These are phyloP conservation scores for Begonia fuchsioides DNA, from an alignment of 306 rosid species.

Conservation along the genomic window DNA sequence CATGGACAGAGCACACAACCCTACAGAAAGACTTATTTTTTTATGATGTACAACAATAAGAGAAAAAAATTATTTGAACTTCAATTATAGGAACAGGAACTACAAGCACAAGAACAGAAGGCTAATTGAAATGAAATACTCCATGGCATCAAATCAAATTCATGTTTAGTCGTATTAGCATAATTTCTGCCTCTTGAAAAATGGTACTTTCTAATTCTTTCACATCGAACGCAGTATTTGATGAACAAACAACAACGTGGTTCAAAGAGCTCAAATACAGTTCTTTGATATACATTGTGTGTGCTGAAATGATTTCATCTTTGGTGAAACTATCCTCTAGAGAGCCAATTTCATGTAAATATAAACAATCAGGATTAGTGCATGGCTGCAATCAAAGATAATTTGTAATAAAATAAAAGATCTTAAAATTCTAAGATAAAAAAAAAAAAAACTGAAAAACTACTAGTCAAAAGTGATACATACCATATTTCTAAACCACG, in stretches of 20 bases:
- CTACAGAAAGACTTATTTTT: background rate
- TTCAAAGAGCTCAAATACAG: conserved; percentile 2
- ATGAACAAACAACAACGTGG: background rate
- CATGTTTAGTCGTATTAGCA: too few relatives aligned
- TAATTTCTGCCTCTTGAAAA: too few relatives aligned
- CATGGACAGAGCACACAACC: conserved; percentile 6
- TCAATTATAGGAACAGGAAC: too few relatives aligned
- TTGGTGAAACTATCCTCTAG: conserved; percentile 90
- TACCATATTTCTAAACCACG: conserved; percentile 96
- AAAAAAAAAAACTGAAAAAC: conserved; percentile 1
- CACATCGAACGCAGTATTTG: background rate
- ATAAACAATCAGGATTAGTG: conserved; percentile 93
- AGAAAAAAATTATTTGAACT: too few relatives aligned
- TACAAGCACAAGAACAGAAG: too few relatives aligned
- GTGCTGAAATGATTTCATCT: conserved; percentile 89
- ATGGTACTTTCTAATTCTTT: too few relatives aligned
- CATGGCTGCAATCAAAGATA: conserved; percentile 55
- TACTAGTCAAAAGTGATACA: conserved; percentile 11
- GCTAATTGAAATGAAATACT: too few relatives aligned
- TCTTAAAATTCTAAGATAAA: conserved; percentile 3
- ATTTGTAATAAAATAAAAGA: conserved; percentile 1
- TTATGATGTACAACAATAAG: too few relatives aligned
- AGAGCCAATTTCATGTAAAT: conserved; percentile 84
- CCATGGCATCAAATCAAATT: too few relatives aligned
- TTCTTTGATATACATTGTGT: conserved; percentile 48